Percentiles rank a stretch among this genome's conserved stretches.
Conservation (phyloP, 345 rosid species). For the Populus pruinosa region DNA sequence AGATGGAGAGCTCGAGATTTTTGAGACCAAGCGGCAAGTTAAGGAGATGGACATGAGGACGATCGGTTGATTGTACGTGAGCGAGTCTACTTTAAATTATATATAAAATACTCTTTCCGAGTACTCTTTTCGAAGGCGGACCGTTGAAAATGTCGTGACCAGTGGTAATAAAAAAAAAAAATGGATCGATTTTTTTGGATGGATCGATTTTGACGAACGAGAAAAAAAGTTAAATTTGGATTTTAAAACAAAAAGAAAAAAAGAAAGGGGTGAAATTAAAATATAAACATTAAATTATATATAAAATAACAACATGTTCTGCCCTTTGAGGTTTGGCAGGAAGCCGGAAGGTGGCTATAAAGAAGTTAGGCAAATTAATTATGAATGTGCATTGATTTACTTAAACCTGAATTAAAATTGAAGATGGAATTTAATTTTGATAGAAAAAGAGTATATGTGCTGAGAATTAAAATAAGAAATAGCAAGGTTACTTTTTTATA, state of each 20-base stretch:
- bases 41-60: neutral
- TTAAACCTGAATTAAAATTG: neutral
- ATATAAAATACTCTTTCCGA: neutral
- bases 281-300: no score
- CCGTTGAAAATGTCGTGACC: neutral
- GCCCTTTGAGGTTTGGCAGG: neutral
- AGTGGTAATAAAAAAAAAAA: neutral
- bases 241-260: no score
- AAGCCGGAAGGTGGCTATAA: neutral
- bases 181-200: no score
- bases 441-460: no score
- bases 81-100: neutral
- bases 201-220: neutral
- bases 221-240: neutral
- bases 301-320: no score
- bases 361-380: neutral
- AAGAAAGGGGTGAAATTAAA: neutral
- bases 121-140: neutral
- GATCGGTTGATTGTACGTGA: neutral
- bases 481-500: no score
- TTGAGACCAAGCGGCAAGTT: neutral
- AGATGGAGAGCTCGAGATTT: neutral
- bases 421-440: neutral
- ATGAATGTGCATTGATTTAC: no score
- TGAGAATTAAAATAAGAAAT: no score